Evolutionary conservation across 164 flowering plant species (phyloP), one percentile per base, ranked within the genome.

Genomic region (Vitis rupestris): DNA sequence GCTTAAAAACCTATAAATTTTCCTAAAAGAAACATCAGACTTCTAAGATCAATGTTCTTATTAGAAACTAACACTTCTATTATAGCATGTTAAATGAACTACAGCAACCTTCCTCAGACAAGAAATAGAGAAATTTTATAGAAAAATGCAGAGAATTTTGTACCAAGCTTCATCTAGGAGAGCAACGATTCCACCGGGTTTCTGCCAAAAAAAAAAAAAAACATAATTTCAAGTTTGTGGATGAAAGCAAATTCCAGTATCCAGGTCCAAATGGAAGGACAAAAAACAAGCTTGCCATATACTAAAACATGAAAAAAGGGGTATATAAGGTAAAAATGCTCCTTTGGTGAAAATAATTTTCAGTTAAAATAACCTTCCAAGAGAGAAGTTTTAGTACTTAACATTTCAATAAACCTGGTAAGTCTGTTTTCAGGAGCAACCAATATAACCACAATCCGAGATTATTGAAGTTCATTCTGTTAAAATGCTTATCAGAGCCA

Each of bases 91-190:
- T 37, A 37, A 37, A 37, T 3, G 44, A 37, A 37, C 7, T 37
- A 37, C 44, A 37, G 44, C 44, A 37, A 37, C 44, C 44, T 37
- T 37, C 44, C 44, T 37, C 44, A 37, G 44, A 37, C 44, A 37
- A 37, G 17, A 37, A 52, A 57, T 11, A 17, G 12, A 52, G 49
- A 50, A 6, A 37, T 2, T 16, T 9, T 6, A 52, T 14, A n/a
- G 3, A 62, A 4, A 53, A 63, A 64, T 29, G 44, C 5, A 49
- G 55, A 44, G 64, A 50, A 54, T 51, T 58, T 3, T 52, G 15
- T 86, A 88, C 93, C 93, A 88, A 63, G 93, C 93, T 82, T 88
- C 93, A 74, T 88, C 93, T 30, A 88, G 87, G 50, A 88, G 88
- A 73, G 88, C 86, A 76, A 88, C 47, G 17, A 88, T 84, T 71